These are phyloP conservation scores for Apostasia ramifera DNA, from an alignment of 106 monocot species.

Conservation along the genomic window DNA sequence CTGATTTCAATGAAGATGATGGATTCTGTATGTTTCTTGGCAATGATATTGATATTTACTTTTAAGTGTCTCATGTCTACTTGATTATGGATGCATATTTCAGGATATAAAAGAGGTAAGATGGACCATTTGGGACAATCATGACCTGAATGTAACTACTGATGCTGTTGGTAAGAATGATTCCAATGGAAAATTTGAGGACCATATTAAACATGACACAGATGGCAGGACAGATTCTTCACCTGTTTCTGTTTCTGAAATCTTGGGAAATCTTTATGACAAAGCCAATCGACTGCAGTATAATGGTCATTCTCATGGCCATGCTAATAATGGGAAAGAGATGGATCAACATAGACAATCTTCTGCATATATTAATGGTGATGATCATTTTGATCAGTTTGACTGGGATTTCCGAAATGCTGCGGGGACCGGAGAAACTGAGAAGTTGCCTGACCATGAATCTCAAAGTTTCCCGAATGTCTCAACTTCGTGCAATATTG, in stretches of 20 bases:
- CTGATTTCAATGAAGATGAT: too few species aligned
- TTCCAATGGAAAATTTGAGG: slow-evolving; percentile 1
- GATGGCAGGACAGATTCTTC: slow-evolving; percentile 4
- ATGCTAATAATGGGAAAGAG: not conserved
- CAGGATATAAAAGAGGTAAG: slow-evolving; percentile 4
- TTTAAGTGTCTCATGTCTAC: too few species aligned
- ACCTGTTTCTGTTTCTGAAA: not conserved
- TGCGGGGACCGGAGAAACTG: not conserved
- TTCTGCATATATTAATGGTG: slow-evolving; percentile 1
- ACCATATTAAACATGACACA: not conserved
- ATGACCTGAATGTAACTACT: slow-evolving; percentile 1
- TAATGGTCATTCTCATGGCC: not conserved
- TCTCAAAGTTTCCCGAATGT: not conserved
- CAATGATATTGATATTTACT: too few species aligned
- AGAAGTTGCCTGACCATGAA: not conserved
- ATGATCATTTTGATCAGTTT: not conserved
- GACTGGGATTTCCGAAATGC: slow-evolving; percentile 2
- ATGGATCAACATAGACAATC: not conserved
- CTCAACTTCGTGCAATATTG: slow-evolving; percentile 1
- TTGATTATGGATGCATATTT: slow-evolving; percentile 5
- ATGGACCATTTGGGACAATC: not conserved
- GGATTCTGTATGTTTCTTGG: too few species aligned
- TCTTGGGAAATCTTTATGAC: not conserved
- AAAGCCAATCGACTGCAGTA: not conserved
- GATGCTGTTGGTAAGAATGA: not conserved